Conservation (phyloP, 176 grass and related monocot genomes). For the Lolium perenne region DNA sequence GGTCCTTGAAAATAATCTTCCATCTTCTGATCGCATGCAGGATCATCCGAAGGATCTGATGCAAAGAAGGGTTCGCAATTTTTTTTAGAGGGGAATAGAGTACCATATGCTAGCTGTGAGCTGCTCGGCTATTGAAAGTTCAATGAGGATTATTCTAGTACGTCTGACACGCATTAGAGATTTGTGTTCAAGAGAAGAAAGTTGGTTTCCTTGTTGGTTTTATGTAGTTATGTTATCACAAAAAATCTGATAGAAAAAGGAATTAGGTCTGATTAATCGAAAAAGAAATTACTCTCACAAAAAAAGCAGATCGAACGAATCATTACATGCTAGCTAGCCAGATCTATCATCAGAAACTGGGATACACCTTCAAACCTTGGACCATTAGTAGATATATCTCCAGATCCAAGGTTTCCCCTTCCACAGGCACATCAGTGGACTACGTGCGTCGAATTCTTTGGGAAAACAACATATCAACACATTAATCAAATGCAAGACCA, state of each 20-base stretch:
- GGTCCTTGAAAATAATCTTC: too few relatives aligned
- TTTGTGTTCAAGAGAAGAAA: background rate
- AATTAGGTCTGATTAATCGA: background rate
- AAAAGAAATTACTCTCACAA: background rate
- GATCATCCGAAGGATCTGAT: too few relatives aligned
- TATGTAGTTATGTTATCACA: background rate
- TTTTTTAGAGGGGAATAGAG: too few relatives aligned
- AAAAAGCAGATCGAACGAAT: conserved; percentile 15
- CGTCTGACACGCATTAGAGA: background rate
- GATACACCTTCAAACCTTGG: conserved; percentile 46
- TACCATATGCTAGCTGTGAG: too few relatives aligned
- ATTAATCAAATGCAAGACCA: conserved; percentile 47
- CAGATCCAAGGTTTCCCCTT: conserved; percentile 58
- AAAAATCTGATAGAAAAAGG: background rate
- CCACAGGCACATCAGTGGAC: conserved; percentile 19
- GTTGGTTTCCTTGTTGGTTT: background rate
- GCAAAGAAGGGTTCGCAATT: too few relatives aligned
- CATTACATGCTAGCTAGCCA: conserved; percentile 4
- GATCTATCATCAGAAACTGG: conserved; percentile 44
- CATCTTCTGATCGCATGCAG: too few relatives aligned
- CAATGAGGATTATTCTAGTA: background rate
- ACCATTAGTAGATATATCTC: conserved; percentile 48
- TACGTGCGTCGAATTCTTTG: conserved; percentile 39
- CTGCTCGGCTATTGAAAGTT: background rate
- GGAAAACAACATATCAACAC: conserved; percentile 30